Percentiles rank a stretch among this genome's conserved stretches.
These are phyloP conservation scores for Plasmodium yoelii DNA, from an alignment of 169 alveolate genomes.

Conservation along the genomic window DNA sequence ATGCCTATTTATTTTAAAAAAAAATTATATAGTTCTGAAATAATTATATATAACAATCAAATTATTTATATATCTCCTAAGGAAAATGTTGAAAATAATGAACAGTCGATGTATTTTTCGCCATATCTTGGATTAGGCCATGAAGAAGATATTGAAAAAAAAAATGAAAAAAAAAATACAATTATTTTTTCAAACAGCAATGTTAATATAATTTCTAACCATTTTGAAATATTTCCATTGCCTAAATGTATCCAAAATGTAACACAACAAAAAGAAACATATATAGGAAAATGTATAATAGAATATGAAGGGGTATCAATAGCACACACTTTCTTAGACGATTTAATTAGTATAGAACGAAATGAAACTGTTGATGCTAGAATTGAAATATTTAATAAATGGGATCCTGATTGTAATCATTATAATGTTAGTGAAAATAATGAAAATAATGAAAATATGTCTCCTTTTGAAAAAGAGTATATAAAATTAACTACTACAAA, in stretches of 20 bases:
- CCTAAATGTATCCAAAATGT: slow-evolving; percentile 47
- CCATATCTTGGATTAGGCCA: background rate
- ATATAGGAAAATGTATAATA: slow-evolving; percentile 43
- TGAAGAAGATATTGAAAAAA: background rate
- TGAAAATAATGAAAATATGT: background rate
- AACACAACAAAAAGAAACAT: slow-evolving; percentile 70
- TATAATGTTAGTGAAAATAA: background rate
- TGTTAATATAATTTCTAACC: slow-evolving; percentile 1
- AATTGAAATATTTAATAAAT: background rate
- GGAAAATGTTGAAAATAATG: slow-evolving; percentile 33
- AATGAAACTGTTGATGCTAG: background rate
- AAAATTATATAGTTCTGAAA: slow-evolving; percentile 48
- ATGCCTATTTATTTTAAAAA: slow-evolving; percentile 71
- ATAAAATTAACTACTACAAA: slow-evolving; percentile 1
- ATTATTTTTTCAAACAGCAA: slow-evolving; percentile 2
- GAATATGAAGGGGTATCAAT: background rate
- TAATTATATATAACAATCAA: slow-evolving; percentile 47
- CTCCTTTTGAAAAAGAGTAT: slow-evolving; percentile 12
- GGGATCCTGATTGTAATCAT: background rate
- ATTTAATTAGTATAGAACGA: slow-evolving; percentile 28
- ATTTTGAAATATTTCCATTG: slow-evolving; percentile 14
- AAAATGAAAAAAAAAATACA: background rate
- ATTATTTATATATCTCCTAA: slow-evolving; percentile 62
- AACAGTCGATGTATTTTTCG: slow-evolving; percentile 24
- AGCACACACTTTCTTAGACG: slow-evolving; percentile 48